Percentiles rank a stretch among this genome's conserved stretches.
phyloP scores from a whole-genome alignment of 495 filamentous ascomycete species.

The Trichoderma asperelloides region DNA sequence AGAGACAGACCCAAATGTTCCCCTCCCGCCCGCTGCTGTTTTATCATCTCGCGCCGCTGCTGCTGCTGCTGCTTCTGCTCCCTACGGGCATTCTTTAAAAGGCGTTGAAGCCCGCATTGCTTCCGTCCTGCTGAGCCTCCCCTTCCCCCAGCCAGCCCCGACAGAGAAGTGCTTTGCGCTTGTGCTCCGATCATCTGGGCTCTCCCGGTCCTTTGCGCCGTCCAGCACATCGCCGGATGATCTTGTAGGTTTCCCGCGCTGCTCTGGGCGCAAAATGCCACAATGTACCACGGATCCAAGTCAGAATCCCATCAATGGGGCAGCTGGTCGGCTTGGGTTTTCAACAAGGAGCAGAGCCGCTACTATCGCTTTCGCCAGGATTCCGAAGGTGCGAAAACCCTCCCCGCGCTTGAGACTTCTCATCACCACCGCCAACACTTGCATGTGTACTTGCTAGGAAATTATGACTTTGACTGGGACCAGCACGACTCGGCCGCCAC shows the following conservation, averaged over 20 bases:
- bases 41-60: slow-evolving; percentile 3
- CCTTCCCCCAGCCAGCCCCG: background rate
- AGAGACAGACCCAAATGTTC: slow-evolving; percentile 1
- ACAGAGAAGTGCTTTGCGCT: slow-evolving; percentile 3
- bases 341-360: background rate
- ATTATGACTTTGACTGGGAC: slow-evolving; percentile 11
- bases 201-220: background rate
- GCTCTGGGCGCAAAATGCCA: slow-evolving; percentile 5
- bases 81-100: background rate
- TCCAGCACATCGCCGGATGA: slow-evolving; percentile 5
- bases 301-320: slow-evolving; percentile 8
- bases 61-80: background rate
- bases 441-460: background rate
- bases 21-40: slow-evolving; percentile 5
- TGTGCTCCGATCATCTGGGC: background rate
- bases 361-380: slow-evolving; percentile 9
- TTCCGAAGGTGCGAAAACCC: background rate
- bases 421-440: background rate
- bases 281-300: slow-evolving; percentile 4
- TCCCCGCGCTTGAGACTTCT: background rate
- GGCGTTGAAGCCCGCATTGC: background rate
- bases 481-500: background rate
- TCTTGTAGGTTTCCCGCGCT: background rate
- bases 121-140: background rate
- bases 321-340: slow-evolving; percentile 1